Percentiles rank a stretch among this genome's conserved stretches.
Conservation (phyloP, 2,329 filamentous ascomycete genomes). For the Neopestalotiopsis sp. region DNA sequence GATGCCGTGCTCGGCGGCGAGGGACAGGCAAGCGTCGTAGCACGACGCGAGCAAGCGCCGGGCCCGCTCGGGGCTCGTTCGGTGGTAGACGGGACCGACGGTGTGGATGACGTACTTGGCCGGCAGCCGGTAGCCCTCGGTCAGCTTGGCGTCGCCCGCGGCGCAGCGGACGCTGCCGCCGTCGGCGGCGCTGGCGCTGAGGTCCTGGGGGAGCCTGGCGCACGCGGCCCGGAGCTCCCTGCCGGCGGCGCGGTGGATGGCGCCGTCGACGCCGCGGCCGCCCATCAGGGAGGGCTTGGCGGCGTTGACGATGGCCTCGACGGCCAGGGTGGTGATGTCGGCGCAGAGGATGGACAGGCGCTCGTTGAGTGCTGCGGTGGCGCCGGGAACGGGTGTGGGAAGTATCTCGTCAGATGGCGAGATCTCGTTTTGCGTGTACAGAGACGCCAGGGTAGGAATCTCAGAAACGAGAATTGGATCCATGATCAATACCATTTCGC, state of each 20-base stretch:
- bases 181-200: no score
- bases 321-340: slow-evolving; percentile 80
- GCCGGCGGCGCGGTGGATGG: slow-evolving; percentile 87
- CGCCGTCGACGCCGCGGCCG: slow-evolving; percentile 89
- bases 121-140: slow-evolving; percentile 76
- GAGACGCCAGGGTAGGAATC: slow-evolving; percentile 66
- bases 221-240: slow-evolving; percentile 73
- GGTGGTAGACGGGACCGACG: slow-evolving; percentile 80
- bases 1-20: slow-evolving; percentile 72
- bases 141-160: slow-evolving; percentile 85
- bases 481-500: slow-evolving; percentile 31
- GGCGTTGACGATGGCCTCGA: slow-evolving; percentile 91
- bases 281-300: slow-evolving; percentile 81
- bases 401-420: slow-evolving; percentile 25
- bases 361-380: slow-evolving; percentile 61
- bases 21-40: slow-evolving; percentile 73
- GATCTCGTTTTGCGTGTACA: slow-evolving; percentile 68
- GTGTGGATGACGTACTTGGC: slow-evolving; percentile 82
- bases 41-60: slow-evolving; percentile 61
- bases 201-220: slow-evolving; percentile 57
- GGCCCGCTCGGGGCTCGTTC: slow-evolving; percentile 43
- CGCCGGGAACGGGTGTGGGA: slow-evolving; percentile 24
- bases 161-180: slow-evolving; percentile 55
- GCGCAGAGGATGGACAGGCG: slow-evolving; percentile 73
- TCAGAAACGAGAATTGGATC: slow-evolving; percentile 51